Evolutionary conservation across 2,329 filamentous ascomycete species (phyloP).

Genomic region (Celoporthe dispersa): DNA sequence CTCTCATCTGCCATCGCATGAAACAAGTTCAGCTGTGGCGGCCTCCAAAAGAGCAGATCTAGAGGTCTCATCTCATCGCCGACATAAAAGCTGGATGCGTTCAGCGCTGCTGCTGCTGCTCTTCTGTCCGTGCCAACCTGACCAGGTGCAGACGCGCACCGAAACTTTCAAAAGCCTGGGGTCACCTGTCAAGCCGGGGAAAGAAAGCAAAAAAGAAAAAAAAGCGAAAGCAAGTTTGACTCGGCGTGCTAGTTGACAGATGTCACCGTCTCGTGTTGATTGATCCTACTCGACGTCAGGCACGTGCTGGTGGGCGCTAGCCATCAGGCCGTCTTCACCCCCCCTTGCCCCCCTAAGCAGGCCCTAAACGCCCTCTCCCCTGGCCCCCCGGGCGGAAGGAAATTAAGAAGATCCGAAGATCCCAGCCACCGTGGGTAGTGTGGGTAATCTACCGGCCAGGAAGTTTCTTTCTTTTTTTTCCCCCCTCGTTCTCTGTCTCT

Average conservation of each 20-base stretch:
- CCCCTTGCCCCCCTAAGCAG: not conserved
- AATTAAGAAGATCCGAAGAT: not conserved
- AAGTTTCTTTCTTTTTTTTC: not conserved
- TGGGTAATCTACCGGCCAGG: not conserved
- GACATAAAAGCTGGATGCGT: too few species aligned
- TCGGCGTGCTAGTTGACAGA: not conserved
- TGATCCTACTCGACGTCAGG: not conserved
- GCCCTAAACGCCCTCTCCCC: too few species aligned
- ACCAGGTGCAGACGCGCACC: not conserved
- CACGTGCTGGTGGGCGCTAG: not conserved
- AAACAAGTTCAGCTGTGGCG: not conserved
- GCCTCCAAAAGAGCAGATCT: not conserved
- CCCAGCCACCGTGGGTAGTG: not conserved
- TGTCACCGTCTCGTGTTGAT: conserved; percentile 7
- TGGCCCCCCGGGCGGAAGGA: conserved; percentile 4
- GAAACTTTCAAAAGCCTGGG: not conserved
- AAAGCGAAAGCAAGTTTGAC: not conserved
- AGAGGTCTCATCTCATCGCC: not conserved
- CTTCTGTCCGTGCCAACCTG: not conserved
- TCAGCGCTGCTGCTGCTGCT: not conserved
- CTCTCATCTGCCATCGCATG: not conserved
- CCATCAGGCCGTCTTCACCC: not conserved
- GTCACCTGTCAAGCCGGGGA: not conserved
- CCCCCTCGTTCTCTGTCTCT: too few species aligned
- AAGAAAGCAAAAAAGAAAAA: too few species aligned